These are phyloP conservation scores for Gypsophila paniculata DNA, from an alignment of 179 eudicot genomes.

Conservation along the genomic window DNA sequence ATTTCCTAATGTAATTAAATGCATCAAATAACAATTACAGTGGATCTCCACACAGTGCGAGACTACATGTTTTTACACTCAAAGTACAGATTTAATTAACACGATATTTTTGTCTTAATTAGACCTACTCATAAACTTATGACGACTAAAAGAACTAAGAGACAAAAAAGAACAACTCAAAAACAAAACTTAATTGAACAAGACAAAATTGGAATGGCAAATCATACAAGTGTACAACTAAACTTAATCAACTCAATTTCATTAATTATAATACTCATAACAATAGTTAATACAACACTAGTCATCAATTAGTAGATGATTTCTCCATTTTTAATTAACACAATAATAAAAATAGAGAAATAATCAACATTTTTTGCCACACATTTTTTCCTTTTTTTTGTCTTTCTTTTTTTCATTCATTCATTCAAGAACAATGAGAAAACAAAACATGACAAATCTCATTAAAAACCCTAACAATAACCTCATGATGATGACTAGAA, in stretches of 20 bases:
- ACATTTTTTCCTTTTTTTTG: too few species aligned
- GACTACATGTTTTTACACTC: too few species aligned
- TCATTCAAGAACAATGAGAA: slow-evolving; percentile 21
- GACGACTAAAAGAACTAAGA: background rate
- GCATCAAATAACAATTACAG: too few species aligned
- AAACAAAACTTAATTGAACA: too few species aligned
- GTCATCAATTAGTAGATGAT: background rate
- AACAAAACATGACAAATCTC: slow-evolving; percentile 48
- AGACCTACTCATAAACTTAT: too few species aligned
- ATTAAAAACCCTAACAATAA: slow-evolving; percentile 38
- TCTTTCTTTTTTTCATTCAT: background rate
- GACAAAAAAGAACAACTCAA: background rate
- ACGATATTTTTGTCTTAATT: too few species aligned
- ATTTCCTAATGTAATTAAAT: too few species aligned
- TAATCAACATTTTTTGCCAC: background rate
- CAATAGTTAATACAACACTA: slow-evolving; percentile 20
- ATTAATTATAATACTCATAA: slow-evolving; percentile 18
- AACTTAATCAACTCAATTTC: slow-evolving; percentile 15
- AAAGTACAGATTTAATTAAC: too few species aligned
- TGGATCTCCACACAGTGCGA: too few species aligned
- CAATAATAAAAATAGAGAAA: slow-evolving; percentile 12
- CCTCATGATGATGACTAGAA: slow-evolving; percentile 42
- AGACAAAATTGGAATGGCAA: background rate
- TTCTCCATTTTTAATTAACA: slow-evolving; percentile 16
- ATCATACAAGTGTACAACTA: slow-evolving; percentile 2